phyloP scores from a whole-genome alignment of 2,329 filamentous ascomycete species.

The Daldinia eschscholtzii region DNA sequence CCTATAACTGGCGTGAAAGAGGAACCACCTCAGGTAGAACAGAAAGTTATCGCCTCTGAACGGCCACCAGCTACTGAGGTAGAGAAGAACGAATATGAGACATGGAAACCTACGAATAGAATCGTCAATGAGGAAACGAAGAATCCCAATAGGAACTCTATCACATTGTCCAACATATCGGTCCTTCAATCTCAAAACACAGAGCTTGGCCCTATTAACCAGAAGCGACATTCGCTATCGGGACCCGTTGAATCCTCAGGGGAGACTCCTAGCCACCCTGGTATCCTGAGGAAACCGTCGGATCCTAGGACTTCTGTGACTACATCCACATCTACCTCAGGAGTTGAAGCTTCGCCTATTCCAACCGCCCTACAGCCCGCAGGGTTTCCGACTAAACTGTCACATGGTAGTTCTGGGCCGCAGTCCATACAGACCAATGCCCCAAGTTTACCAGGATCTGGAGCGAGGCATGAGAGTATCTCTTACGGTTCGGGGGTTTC shows the following conservation, averaged over 20 bases:
- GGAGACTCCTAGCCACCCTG: slow-evolving; percentile 18
- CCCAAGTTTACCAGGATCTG: slow-evolving; percentile 32
- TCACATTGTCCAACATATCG: slow-evolving; percentile 42
- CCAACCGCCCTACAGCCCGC: slow-evolving; percentile 40
- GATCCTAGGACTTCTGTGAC: slow-evolving; percentile 26
- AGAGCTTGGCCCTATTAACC: slow-evolving; percentile 44
- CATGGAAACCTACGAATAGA: slow-evolving; percentile 41
- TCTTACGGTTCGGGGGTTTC: slow-evolving; percentile 19
- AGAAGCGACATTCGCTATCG: slow-evolving; percentile 42
- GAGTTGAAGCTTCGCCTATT: slow-evolving; percentile 28
- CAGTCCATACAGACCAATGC: slow-evolving; percentile 6
- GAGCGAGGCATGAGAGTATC: slow-evolving; percentile 45
- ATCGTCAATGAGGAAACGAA: slow-evolving; percentile 21
- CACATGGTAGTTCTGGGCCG: slow-evolving; percentile 14
- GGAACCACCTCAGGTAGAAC: slow-evolving; percentile 18
- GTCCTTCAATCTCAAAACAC: slow-evolving; percentile 49
- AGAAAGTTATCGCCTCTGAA: slow-evolving; percentile 31
- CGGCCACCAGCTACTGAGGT: slow-evolving; percentile 6
- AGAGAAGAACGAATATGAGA: slow-evolving; percentile 42
- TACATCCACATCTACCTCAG: slow-evolving; percentile 7
- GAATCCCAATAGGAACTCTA: slow-evolving; percentile 29
- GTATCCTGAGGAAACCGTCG: slow-evolving; percentile 38
- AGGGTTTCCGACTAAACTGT: slow-evolving; percentile 13
- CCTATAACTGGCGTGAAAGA: slow-evolving; percentile 9
- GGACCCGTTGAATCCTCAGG: slow-evolving; percentile 20